Evolutionary conservation across 2,329 filamentous ascomycete genomes (phyloP).

Genomic region (Aureobasidium sp.): DNA sequence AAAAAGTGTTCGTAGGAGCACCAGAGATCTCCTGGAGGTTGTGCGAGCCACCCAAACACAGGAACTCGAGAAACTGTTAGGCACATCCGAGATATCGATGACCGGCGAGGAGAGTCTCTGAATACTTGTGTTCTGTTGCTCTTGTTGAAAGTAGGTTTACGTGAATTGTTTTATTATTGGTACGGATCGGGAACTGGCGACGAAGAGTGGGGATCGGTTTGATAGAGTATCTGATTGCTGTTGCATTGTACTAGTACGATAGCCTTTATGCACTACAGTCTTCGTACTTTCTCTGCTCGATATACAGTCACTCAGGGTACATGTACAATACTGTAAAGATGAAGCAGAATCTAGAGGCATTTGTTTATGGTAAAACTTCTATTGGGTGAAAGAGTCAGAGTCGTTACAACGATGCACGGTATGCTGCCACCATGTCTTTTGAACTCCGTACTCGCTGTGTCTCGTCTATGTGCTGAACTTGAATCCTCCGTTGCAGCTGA

Average conservation of each 20-base stretch:
- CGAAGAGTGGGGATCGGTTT: not conserved
- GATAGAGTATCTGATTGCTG: not conserved
- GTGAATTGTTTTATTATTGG: not conserved
- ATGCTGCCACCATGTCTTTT: not conserved
- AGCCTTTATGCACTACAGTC: too few species aligned
- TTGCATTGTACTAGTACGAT: not conserved
- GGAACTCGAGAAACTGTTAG: slow-evolving; percentile 10
- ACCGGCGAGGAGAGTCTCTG: not conserved
- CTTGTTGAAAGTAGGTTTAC: not conserved
- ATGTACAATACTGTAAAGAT: too few species aligned
- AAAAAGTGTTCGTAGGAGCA: slow-evolving; percentile 13
- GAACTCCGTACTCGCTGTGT: not conserved
- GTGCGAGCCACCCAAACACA: slow-evolving; percentile 10
- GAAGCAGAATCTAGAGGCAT: not conserved
- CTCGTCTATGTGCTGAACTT: slow-evolving; percentile 36
- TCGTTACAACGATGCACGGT: not conserved
- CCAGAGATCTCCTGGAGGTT: slow-evolving; percentile 13
- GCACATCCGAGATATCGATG: not conserved
- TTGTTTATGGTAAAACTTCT: not conserved
- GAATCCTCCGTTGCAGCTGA: slow-evolving; percentile 75
- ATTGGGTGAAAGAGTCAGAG: not conserved
- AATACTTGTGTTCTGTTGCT: not conserved
- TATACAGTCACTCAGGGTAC: not conserved
- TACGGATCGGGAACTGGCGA: not conserved
- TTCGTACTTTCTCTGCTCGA: not conserved